Evolutionary conservation across 352 stramenopile genomes (phyloP), one percentile per base, ranked within the genome.

Genomic region (Globisporangium sylvaticum): DNA sequence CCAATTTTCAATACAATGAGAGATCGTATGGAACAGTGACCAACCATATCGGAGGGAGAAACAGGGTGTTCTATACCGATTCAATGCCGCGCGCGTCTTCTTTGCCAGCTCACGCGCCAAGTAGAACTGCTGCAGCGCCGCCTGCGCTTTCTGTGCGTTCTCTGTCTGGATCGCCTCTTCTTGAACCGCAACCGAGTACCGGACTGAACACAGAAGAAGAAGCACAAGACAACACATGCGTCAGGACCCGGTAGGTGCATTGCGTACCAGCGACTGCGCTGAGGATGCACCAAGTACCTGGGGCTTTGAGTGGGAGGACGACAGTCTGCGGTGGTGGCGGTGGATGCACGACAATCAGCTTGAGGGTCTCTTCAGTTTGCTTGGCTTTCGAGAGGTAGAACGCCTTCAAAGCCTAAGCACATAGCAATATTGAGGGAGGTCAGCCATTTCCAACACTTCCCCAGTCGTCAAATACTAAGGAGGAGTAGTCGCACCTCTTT

Each of bases 341-440:
- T 2, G 74, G 42, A 1, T 63, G 29, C 8, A 74, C 60, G 9
- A 71, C 31, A 39, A 79, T 74, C 18, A 70, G 67, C 64, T 83
- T 88, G 70, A 78, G 76, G 24, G 74, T 78, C 4, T 65, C 75
- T 55, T 89, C 82, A 34, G 77, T 88, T 58, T 77, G 70, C 52
- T 81, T 82, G 4, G 82, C 82, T 32, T 80, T 70, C 1, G 64
- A 64, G 10, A 89, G 67, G 58, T 90, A 90, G 59, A 89, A 90
- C 8, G 74, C 65, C 80, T 90, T 18, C 1, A 39, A 10, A 57
- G 4, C 27, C 8, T 60, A 18, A 55, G n/a, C 3, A 54, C 4
- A 64, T 12, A 37, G n/a, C 29, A 50, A 22, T 31, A n/a, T n/a
- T n/a, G n/a, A 7, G 4, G 14, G 9, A 15, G 46, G 6, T 66